A percentile compares a stretch with the other conserved stretches of the same genome.
Evolutionary conservation across 2,329 filamentous ascomycete genomes (phyloP).

Genomic region (Aureobasidium zeae): DNA sequence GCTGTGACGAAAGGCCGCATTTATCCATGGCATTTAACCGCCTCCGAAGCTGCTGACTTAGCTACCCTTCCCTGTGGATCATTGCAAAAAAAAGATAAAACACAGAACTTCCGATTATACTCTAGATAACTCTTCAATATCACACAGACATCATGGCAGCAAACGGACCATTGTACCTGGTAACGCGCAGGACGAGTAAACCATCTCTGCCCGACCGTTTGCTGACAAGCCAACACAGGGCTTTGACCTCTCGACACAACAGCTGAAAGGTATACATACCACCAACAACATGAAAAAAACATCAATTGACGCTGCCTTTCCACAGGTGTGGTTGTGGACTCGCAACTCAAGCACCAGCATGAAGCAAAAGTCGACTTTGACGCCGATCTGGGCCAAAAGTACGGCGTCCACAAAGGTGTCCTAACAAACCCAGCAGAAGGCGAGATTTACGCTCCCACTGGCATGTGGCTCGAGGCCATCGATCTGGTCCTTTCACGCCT

Average conservation of each 20-base stretch:
- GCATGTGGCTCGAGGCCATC: slow-evolving; percentile 88
- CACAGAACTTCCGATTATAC: too few species aligned
- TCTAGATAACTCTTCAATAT: neutral
- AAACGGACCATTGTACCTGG: slow-evolving; percentile 13
- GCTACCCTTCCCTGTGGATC: slow-evolving; percentile 14
- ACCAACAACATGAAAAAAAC: too few species aligned
- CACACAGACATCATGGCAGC: slow-evolving; percentile 1
- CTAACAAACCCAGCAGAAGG: slow-evolving; percentile 69
- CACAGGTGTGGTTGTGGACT: slow-evolving; percentile 70
- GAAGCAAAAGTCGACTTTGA: slow-evolving; percentile 95
- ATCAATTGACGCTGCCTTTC: slow-evolving; percentile 6
- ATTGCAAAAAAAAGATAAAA: neutral
- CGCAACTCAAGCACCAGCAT: slow-evolving; percentile 68
- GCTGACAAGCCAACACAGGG: slow-evolving; percentile 37
- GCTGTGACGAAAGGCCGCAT: neutral
- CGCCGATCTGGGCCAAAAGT: slow-evolving; percentile 58
- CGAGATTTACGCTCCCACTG: slow-evolving; percentile 87
- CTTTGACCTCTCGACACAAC: slow-evolving; percentile 93
- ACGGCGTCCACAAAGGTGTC: slow-evolving; percentile 77
- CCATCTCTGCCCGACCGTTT: neutral
- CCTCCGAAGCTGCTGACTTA: slow-evolving; percentile 11
- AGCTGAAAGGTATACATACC: slow-evolving; percentile 64
- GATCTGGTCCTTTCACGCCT: slow-evolving; percentile 74
- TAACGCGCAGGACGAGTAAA: neutral
- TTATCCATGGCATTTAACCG: slow-evolving; percentile 15